phyloP scores from a whole-genome alignment of 208 protist genomes.

The Trypanosoma boissoni region DNA sequence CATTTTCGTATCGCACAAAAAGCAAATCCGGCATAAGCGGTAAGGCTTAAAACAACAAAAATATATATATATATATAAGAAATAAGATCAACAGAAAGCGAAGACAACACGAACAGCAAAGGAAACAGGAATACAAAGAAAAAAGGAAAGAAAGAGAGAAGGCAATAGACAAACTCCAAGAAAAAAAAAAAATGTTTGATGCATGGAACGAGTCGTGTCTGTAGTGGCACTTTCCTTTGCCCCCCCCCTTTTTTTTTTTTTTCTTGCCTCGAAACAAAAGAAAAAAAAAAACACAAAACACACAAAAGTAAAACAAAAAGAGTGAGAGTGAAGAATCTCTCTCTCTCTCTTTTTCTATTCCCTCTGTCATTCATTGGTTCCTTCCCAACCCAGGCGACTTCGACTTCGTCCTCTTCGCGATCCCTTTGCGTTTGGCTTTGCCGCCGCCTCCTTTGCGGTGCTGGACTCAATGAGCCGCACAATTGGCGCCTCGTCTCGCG shows the following conservation, averaged over 20 bases:
- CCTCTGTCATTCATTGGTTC: background rate
- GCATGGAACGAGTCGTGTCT: too few relatives aligned
- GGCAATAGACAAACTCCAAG: background rate
- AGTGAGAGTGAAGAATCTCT: too few relatives aligned
- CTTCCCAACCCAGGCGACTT: background rate
- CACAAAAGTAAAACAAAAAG: too few relatives aligned
- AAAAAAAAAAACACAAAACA: conserved; percentile 4
- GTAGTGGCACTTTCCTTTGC: too few relatives aligned
- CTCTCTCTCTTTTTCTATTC: too few relatives aligned
- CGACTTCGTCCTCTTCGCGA: background rate
- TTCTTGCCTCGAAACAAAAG: conserved; percentile 2
- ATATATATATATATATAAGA: conserved; percentile 10
- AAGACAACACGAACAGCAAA: background rate
- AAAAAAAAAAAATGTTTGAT: background rate
- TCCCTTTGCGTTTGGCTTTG: too few relatives aligned
- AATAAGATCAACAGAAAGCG: background rate
- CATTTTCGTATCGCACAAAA: too few relatives aligned
- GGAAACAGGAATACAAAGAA: background rate
- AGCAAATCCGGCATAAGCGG: background rate
- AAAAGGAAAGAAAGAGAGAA: conserved; percentile 1
- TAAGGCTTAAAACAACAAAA: background rate
- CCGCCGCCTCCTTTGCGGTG: too few relatives aligned
- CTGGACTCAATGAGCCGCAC: too few relatives aligned
- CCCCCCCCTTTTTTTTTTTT: too few relatives aligned
- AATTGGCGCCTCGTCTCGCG: background rate